Conservation (phyloP, 2,329 filamentous ascomycete genomes). For the Coniosporium tulheliwenetii region DNA sequence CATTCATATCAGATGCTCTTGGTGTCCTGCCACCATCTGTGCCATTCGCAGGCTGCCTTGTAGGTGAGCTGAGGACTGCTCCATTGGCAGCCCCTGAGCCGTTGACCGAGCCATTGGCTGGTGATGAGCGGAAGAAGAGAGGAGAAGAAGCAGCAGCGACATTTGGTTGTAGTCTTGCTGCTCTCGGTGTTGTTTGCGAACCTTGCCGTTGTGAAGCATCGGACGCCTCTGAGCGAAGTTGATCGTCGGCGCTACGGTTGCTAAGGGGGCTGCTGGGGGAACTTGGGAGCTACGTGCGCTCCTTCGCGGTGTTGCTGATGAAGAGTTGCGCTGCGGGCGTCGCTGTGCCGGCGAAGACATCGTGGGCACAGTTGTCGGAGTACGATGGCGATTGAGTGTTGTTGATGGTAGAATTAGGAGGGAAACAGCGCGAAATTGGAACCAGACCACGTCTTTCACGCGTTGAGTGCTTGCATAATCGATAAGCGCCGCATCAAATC, state of each 20-base stretch:
- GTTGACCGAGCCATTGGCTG: constrained; percentile 25
- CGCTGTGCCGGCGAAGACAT: constrained; percentile 50
- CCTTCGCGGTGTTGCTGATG: constrained; percentile 39
- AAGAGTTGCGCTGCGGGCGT: constrained; percentile 38
- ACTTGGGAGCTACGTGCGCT: constrained; percentile 38
- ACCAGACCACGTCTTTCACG: constrained; percentile 13
- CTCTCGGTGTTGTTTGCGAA: constrained; percentile 29
- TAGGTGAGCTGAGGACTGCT: constrained; percentile 33
- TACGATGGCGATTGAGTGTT: neutral
- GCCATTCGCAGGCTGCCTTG: constrained; percentile 23
- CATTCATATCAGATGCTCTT: constrained; percentile 42
- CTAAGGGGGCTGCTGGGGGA: constrained; percentile 32
- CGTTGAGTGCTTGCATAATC: constrained; percentile 8
- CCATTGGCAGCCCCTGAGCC: constrained; percentile 23
- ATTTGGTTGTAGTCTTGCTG: constrained; percentile 23
- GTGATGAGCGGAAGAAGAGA: constrained; percentile 57
- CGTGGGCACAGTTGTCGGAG: constrained; percentile 6
- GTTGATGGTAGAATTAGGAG: constrained; percentile 5
- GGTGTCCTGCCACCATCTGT: constrained; percentile 54
- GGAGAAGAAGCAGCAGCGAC: constrained; percentile 59
- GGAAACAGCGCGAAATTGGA: constrained; percentile 7
- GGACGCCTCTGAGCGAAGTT: constrained; percentile 25
- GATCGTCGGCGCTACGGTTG: constrained; percentile 22
- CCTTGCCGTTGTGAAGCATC: constrained; percentile 19
- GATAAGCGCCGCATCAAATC: neutral